Evolutionary conservation across 2,329 filamentous ascomycete species (phyloP).

Genomic region (Penicillium sp.): DNA sequence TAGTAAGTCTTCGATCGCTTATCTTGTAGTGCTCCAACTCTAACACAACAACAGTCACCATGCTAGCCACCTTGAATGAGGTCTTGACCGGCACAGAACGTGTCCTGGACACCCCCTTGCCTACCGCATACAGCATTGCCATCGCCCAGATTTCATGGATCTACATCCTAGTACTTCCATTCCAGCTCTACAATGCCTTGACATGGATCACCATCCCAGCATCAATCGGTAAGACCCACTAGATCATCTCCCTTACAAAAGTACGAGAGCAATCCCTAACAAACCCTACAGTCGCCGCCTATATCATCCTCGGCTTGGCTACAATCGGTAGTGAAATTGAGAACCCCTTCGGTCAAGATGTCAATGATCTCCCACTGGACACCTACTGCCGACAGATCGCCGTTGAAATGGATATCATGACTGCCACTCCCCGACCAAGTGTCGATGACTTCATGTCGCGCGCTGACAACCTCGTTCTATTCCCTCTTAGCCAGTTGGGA

Average conservation of each 20-base stretch:
- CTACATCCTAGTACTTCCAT: conserved; percentile 76
- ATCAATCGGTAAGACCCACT: conserved; percentile 51
- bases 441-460: conserved; percentile 49
- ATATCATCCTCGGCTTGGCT: conserved; percentile 77
- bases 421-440: conserved; percentile 54
- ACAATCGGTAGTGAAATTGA: conserved; percentile 79
- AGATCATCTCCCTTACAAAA: not conserved
- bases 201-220: conserved; percentile 75
- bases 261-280: conserved; percentile 1
- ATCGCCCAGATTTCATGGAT: conserved; percentile 85
- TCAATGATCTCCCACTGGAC: conserved; percentile 78
- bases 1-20: conserved; percentile 26
- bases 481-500: conserved; percentile 44
- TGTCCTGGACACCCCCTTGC: conserved; percentile 77
- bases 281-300: conserved; percentile 54
- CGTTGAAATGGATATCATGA: conserved; percentile 71
- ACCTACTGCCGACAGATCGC: conserved; percentile 73
- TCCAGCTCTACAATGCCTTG: conserved; percentile 68
- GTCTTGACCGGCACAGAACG: conserved; percentile 70
- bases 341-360: conserved; percentile 79
- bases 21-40: not conserved
- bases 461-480: conserved; percentile 39
- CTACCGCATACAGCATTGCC: conserved; percentile 77
- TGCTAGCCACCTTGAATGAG: conserved; percentile 66
- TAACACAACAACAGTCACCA: conserved; percentile 48